phyloP scores from a whole-genome alignment of 176 grass and related monocot species.

The Saccharum spontaneum region DNA sequence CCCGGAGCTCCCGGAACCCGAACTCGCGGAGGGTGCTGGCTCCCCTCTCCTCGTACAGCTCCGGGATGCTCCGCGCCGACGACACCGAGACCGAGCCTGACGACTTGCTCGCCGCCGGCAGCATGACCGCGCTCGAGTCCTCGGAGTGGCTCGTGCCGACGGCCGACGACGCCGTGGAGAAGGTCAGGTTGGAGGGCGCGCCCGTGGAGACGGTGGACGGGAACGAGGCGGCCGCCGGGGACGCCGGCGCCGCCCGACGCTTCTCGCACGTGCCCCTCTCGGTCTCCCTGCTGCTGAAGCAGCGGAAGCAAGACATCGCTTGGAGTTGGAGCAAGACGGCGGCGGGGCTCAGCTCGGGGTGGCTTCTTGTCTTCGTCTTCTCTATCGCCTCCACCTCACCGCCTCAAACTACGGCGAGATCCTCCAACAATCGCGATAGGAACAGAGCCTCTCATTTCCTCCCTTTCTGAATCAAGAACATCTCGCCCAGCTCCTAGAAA shows the following conservation, averaged over 20 bases:
- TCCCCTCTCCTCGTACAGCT: conserved; percentile 68
- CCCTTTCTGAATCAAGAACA: neutral
- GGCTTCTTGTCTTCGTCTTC: neutral
- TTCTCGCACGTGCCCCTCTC: conserved; percentile 1
- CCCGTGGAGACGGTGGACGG: conserved; percentile 26
- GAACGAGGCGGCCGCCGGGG: neutral
- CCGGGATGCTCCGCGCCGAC: conserved; percentile 63
- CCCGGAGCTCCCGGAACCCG: conserved; percentile 57
- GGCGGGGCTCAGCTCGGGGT: conserved; percentile 4
- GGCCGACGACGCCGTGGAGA: conserved; percentile 12
- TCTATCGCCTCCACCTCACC: conserved; percentile 4
- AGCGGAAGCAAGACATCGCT: conserved; percentile 43
- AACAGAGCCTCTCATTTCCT: neutral
- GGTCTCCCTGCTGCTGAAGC: conserved; percentile 17
- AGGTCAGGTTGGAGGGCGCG: conserved; percentile 23
- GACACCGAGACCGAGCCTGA: conserved; percentile 45
- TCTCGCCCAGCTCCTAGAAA: neutral
- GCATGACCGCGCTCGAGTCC: conserved; percentile 7
- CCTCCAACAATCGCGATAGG: neutral
- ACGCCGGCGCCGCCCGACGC: neutral
- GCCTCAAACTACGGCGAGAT: neutral
- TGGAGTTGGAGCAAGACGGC: neutral
- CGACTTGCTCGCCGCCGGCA: conserved; percentile 40
- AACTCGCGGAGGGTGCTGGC: conserved; percentile 51
- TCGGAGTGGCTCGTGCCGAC: conserved; percentile 34